Percentiles rank a stretch among this genome's conserved stretches.
Conservation (phyloP, 345 rosid genomes). For the Citrus sp. region DNA sequence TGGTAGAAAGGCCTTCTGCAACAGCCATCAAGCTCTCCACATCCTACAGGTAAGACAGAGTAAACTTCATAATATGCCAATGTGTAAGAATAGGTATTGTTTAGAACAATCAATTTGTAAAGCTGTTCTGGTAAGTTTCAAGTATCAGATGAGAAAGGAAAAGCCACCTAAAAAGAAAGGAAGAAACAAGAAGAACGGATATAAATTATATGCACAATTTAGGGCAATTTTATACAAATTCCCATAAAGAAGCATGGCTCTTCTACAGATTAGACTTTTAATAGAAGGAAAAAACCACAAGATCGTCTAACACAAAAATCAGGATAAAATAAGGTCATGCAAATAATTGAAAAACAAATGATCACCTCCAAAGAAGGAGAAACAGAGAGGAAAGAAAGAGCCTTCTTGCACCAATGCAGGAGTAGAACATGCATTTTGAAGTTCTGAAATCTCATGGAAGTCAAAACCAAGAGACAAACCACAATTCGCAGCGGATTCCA, state of each 20-base stretch:
- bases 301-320: background rate
- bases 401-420: conserved; percentile 71
- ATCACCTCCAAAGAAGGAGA: conserved; percentile 57
- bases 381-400: conserved; percentile 44
- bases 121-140: background rate
- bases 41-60: conserved; percentile 41
- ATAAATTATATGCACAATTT: background rate
- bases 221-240: background rate
- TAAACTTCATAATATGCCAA: conserved; percentile 1
- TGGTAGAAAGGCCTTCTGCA: conserved; percentile 26
- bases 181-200: background rate
- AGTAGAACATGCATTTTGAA: conserved; percentile 46
- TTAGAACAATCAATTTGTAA: background rate
- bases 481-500: conserved; percentile 41
- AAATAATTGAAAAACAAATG: background rate
- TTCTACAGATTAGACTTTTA: background rate
- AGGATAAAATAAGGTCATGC: background rate
- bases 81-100: background rate
- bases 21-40: conserved; percentile 42
- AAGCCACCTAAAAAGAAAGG: background rate
- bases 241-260: background rate
- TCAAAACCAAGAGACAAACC: conserved; percentile 58
- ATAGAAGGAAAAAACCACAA: background rate
- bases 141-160: background rate
- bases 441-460: conserved; percentile 61